phyloP scores from a whole-genome alignment of 352 stramenopile genomes.

The Phytophthora foliorum region DNA sequence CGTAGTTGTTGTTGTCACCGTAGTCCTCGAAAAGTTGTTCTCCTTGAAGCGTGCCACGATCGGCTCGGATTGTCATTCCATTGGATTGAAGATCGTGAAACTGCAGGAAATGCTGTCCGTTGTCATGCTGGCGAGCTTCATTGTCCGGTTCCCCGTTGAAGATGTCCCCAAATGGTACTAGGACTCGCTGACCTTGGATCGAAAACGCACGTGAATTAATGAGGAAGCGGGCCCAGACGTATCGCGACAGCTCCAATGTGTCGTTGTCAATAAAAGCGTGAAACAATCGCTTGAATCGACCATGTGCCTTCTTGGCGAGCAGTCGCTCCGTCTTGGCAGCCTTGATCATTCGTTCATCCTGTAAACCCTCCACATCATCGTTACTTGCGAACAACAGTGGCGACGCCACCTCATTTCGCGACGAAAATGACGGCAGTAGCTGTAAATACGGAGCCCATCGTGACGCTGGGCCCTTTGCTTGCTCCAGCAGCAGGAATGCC shows the following conservation, averaged over 20 bases:
- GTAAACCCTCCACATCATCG: constrained; percentile 42
- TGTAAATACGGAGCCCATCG: constrained; percentile 66
- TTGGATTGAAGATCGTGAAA: constrained; percentile 57
- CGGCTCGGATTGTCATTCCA: constrained; percentile 73
- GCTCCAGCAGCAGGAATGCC: constrained; percentile 70
- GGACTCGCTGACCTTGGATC: constrained; percentile 70
- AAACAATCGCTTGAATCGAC: constrained; percentile 62
- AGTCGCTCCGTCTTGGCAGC: constrained; percentile 38
- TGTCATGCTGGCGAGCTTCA: constrained; percentile 34
- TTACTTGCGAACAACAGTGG: constrained; percentile 54
- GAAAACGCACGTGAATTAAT: constrained; percentile 86
- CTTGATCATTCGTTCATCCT: constrained; percentile 58
- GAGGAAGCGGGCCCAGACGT: constrained; percentile 64
- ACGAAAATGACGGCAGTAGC: constrained; percentile 45
- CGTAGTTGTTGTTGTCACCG: constrained; percentile 94
- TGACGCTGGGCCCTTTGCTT: constrained; percentile 48
- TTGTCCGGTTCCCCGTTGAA: constrained; percentile 81
- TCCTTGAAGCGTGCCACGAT: constrained; percentile 46
- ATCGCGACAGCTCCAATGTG: constrained; percentile 22
- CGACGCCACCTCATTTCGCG: constrained; percentile 23
- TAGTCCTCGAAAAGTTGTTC: constrained; percentile 96
- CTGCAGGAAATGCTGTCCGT: constrained; percentile 66
- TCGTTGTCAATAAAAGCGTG: constrained; percentile 22
- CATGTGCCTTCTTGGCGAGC: constrained; percentile 38
- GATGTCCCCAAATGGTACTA: constrained; percentile 91